Evolutionary conservation across 345 rosid genomes (phyloP).

Genomic region (Isatis tinctoria): DNA sequence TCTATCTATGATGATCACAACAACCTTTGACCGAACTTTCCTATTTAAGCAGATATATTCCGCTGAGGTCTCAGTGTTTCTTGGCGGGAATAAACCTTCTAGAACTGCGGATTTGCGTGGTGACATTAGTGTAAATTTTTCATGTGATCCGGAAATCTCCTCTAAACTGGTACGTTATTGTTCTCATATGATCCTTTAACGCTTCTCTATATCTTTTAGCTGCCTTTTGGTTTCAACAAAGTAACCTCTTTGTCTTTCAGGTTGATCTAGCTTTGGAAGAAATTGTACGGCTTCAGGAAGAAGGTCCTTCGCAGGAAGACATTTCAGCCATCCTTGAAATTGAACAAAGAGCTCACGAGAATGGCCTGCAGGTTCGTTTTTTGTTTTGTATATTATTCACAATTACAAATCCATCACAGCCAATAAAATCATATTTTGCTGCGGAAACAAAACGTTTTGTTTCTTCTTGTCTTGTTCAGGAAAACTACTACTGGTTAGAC

Average conservation of each 20-base stretch:
- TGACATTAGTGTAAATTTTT: slow-evolving; percentile 75
- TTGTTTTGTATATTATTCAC: background rate
- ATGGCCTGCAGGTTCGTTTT: slow-evolving; percentile 68
- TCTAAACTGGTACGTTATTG: slow-evolving; percentile 56
- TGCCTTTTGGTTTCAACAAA: slow-evolving; percentile 11
- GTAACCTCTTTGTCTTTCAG: slow-evolving; percentile 33
- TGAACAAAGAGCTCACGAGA: slow-evolving; percentile 94
- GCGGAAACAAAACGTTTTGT: background rate
- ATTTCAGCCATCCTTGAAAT: slow-evolving; percentile 75
- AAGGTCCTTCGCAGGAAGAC: slow-evolving; percentile 75
- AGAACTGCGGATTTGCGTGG: slow-evolving; percentile 84
- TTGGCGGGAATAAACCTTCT: slow-evolving; percentile 84
- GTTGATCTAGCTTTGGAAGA: slow-evolving; percentile 88
- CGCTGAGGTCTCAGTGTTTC: slow-evolving; percentile 77
- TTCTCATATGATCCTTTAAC: background rate
- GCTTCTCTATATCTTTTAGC: background rate
- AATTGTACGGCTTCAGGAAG: slow-evolving; percentile 69
- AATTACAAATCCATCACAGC: background rate
- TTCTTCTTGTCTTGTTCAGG: slow-evolving; percentile 24
- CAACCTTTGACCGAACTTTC: slow-evolving; percentile 12
- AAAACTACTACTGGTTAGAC: slow-evolving; percentile 47
- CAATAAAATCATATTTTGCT: background rate
- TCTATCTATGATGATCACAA: slow-evolving; percentile 7
- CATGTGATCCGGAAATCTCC: slow-evolving; percentile 90
- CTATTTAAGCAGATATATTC: slow-evolving; percentile 61